These are phyloP conservation scores for Hypomontagnella monticulosa DNA, from an alignment of 495 filamentous ascomycete species.

Conservation along the genomic window DNA sequence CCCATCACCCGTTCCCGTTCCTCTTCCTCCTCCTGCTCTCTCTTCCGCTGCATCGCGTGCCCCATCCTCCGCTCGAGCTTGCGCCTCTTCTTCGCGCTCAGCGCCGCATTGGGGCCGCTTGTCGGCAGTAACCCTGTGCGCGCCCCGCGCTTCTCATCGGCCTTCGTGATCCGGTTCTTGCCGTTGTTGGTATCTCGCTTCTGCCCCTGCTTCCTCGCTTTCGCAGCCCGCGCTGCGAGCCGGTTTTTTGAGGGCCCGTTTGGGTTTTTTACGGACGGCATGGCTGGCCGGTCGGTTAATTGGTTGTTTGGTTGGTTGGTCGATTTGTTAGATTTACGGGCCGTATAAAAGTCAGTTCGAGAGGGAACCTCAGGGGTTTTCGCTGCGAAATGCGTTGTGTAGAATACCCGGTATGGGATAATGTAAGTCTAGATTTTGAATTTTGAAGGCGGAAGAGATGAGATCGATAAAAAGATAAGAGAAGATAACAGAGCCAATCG, in stretches of 20 bases:
- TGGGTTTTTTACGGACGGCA: constrained; percentile 59
- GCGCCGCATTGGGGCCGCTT: constrained; percentile 51
- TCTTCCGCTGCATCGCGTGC: constrained; percentile 54
- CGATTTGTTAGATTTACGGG: too few species aligned
- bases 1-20: constrained; percentile 4
- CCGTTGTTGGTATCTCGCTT: constrained; percentile 37
- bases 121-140: constrained; percentile 52
- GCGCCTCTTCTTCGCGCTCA: constrained; percentile 55
- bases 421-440: neutral
- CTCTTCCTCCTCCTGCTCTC: constrained; percentile 51
- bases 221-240: constrained; percentile 48
- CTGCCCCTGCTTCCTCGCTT: constrained; percentile 41
- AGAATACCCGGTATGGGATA: too few species aligned
- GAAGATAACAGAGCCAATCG: neutral
- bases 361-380: too few species aligned
- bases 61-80: constrained; percentile 56
- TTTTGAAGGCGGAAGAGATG: neutral
- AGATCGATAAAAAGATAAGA: neutral
- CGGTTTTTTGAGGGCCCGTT: constrained; percentile 57
- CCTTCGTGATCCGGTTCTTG: constrained; percentile 42
- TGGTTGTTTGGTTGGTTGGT: too few species aligned
- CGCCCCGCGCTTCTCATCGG: constrained; percentile 50
- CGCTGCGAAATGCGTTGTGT: too few species aligned
- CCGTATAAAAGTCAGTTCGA: too few species aligned
- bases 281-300: constrained; percentile 15